phyloP scores from a whole-genome alignment of 257 asterid genomes.

The Solanum dulcamara region DNA sequence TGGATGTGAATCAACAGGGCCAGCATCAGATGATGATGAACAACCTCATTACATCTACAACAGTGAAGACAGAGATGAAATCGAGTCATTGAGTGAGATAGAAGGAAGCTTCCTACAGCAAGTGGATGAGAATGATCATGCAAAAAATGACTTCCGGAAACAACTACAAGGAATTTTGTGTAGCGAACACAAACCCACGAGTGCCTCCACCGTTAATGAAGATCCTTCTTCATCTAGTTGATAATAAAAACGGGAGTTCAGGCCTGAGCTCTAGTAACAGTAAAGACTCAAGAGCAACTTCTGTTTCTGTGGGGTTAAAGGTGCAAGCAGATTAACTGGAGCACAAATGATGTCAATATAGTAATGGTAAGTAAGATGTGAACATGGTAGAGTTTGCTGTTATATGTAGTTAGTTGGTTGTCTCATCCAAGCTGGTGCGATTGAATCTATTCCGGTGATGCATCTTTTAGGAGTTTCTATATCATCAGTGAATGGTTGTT shows the following conservation, averaged over 20 bases:
- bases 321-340: neutral
- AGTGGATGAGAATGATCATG: conserved; percentile 49
- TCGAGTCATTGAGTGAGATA: conserved; percentile 64
- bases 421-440: conserved; percentile 1
- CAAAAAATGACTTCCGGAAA: conserved; percentile 69
- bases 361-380: neutral
- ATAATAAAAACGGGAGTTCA: conserved; percentile 37
- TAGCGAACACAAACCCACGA: conserved; percentile 36
- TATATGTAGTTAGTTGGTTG: neutral
- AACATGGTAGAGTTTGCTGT: conserved; percentile 8
- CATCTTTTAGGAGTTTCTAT: conserved; percentile 4
- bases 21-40: conserved; percentile 32
- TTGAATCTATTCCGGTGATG: conserved; percentile 10
- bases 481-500: conserved; percentile 10
- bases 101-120: conserved; percentile 69
- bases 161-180: conserved; percentile 65
- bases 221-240: conserved; percentile 30
- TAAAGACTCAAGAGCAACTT: conserved; percentile 40
- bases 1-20: conserved; percentile 52
- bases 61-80: conserved; percentile 47
- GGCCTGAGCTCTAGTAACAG: conserved; percentile 44
- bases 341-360: conserved; percentile 6
- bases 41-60: conserved; percentile 20
- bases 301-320: conserved; percentile 7
- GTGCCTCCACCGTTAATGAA: conserved; percentile 19